phyloP scores from a whole-genome alignment of 2,329 filamentous ascomycete genomes.

The Elsinoe fawcettii region DNA sequence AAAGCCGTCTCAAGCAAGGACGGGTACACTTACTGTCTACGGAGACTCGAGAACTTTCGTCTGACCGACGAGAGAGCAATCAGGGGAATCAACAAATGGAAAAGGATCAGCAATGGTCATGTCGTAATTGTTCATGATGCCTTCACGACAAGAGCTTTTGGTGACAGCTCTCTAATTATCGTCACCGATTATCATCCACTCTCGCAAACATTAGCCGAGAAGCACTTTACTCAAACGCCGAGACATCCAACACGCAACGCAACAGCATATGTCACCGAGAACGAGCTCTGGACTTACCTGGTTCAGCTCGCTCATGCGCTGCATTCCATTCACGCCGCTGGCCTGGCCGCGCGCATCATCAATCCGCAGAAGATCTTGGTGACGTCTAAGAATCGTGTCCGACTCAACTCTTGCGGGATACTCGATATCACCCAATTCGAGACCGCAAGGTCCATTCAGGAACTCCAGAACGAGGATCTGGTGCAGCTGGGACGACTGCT shows the following conservation, averaged over 20 bases:
- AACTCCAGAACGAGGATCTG: constrained; percentile 84
- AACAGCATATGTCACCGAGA: constrained; percentile 53
- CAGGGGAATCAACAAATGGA: constrained; percentile 79
- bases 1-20: constrained; percentile 87
- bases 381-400: constrained; percentile 82
- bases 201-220: constrained; percentile 80
- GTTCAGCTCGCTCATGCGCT: constrained; percentile 85
- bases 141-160: constrained; percentile 88
- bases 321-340: constrained; percentile 72
- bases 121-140: constrained; percentile 84
- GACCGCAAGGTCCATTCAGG: constrained; percentile 55
- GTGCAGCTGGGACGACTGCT: constrained; percentile 76
- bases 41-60: constrained; percentile 81
- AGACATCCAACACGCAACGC: constrained; percentile 18
- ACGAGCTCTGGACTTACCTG: constrained; percentile 81
- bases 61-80: constrained; percentile 86
- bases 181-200: constrained; percentile 90
- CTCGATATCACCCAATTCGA: constrained; percentile 86
- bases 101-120: constrained; percentile 69
- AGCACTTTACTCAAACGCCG: constrained; percentile 52
- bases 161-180: constrained; percentile 88
- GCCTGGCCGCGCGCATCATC: constrained; percentile 77
- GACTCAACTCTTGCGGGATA: constrained; percentile 79
- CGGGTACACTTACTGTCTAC: constrained; percentile 77
- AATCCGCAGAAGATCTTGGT: constrained; percentile 83